Conservation (phyloP, 495 filamentous ascomycete species). For the Talaromyces wortmannii region DNA sequence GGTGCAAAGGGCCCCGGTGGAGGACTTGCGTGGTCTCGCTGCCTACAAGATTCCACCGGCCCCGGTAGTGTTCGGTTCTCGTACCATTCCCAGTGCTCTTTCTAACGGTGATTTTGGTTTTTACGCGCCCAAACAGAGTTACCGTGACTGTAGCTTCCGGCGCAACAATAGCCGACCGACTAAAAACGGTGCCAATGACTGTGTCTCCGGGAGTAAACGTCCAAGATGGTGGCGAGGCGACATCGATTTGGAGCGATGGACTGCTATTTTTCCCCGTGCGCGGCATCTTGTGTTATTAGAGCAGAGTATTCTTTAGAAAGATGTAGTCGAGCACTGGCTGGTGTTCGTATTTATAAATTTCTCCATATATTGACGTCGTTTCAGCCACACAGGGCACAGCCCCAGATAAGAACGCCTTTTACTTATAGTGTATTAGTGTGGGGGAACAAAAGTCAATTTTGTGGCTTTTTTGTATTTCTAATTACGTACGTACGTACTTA, state of each 20-base stretch:
- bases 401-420: too few relatives aligned
- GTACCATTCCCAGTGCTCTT: neutral
- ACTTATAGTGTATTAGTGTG: too few relatives aligned
- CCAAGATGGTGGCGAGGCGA: slow-evolving; percentile 11
- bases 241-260: slow-evolving; percentile 1
- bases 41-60: slow-evolving; percentile 3
- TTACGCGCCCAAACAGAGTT: slow-evolving; percentile 7
- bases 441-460: too few relatives aligned
- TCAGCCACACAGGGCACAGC: too few relatives aligned
- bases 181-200: slow-evolving; percentile 12
- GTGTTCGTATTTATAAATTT: neutral
- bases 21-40: neutral
- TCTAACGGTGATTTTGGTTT: slow-evolving; percentile 6
- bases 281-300: neutral
- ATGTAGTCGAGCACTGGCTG: neutral
- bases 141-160: slow-evolving; percentile 10
- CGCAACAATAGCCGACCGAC: slow-evolving; percentile 6
- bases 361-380: too few relatives aligned
- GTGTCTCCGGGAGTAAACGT: slow-evolving; percentile 10
- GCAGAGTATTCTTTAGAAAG: neutral
- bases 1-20: slow-evolving; percentile 4
- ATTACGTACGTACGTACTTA: too few relatives aligned
- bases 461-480: too few relatives aligned
- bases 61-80: slow-evolving; percentile 1
- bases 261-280: neutral